These are phyloP conservation scores for Sclerotinia spermophila DNA, from an alignment of 2,329 filamentous ascomycete genomes.

Conservation along the genomic window DNA sequence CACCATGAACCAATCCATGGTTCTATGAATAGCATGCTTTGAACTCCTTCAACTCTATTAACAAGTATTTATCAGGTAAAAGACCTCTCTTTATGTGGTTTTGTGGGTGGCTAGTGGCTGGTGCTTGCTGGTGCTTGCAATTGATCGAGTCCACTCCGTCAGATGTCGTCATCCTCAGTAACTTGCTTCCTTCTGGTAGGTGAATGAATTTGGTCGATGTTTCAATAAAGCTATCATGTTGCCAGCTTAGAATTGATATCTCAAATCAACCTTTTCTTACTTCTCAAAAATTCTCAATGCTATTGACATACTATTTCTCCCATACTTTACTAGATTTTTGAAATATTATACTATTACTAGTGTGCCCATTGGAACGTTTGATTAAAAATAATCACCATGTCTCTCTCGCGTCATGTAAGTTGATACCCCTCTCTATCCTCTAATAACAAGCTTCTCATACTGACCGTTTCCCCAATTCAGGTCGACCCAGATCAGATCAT, in stretches of 20 bases:
- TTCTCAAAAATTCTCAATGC: neutral
- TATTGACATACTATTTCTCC: neutral
- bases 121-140: neutral
- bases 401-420: constrained; percentile 48
- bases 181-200: neutral
- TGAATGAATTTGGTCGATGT: neutral
- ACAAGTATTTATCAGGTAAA: neutral
- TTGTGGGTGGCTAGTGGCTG: neutral
- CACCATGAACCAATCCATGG: neutral
- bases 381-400: constrained; percentile 39
- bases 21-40: constrained; percentile 1
- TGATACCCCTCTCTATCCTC: neutral
- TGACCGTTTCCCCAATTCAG: constrained; percentile 36
- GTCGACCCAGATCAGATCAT: constrained; percentile 56
- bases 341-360: neutral
- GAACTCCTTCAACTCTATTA: neutral
- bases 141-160: neutral
- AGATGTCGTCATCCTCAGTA: neutral
- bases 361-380: neutral
- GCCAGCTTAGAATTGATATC: neutral
- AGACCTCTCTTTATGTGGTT: neutral
- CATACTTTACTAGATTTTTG: neutral
- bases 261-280: neutral
- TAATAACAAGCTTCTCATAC: neutral
- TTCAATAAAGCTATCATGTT: neutral